Conservation (phyloP, 345 rosid genomes). For the Sisymbrium altissimum region DNA sequence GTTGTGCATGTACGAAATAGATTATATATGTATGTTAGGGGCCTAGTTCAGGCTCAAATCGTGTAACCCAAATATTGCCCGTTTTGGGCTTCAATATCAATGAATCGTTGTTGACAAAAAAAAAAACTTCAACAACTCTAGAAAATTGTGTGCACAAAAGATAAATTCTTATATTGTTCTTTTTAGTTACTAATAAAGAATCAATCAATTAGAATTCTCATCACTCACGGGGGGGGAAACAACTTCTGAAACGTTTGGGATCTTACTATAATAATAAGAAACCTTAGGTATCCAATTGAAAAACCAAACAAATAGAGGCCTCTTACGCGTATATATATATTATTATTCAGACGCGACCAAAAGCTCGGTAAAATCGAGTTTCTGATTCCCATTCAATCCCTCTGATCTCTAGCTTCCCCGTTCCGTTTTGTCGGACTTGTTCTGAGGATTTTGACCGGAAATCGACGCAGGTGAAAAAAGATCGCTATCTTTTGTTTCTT, state of each 20-base stretch:
- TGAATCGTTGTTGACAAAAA: too few species aligned
- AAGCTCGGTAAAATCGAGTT: not conserved
- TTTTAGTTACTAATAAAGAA: not conserved
- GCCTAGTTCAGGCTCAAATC: too few species aligned
- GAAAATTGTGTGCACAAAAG: not conserved
- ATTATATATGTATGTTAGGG: too few species aligned
- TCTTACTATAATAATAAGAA: not conserved
- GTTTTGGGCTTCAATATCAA: too few species aligned
- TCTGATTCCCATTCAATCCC: conserved; percentile 7
- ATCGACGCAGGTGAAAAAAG: conserved; percentile 15
- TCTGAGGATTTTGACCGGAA: conserved; percentile 4
- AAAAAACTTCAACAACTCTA: too few species aligned
- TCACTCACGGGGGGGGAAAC: too few species aligned
- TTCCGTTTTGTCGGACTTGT: not conserved
- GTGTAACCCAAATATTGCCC: too few species aligned
- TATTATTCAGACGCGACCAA: not conserved
- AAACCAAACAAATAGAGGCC: not conserved
- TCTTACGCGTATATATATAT: not conserved
- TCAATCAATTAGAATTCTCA: too few species aligned
- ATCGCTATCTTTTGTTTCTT: not conserved
- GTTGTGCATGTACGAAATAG: too few species aligned
- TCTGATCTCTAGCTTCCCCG: not conserved
- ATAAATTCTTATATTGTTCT: not conserved
- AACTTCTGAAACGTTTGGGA: not conserved
- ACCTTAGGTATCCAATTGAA: not conserved